Evolutionary conservation across 1,284 basidiomycete genomes (phyloP), one percentile per base, ranked within the genome.

Genomic region (Rhodotorula sp.): DNA sequence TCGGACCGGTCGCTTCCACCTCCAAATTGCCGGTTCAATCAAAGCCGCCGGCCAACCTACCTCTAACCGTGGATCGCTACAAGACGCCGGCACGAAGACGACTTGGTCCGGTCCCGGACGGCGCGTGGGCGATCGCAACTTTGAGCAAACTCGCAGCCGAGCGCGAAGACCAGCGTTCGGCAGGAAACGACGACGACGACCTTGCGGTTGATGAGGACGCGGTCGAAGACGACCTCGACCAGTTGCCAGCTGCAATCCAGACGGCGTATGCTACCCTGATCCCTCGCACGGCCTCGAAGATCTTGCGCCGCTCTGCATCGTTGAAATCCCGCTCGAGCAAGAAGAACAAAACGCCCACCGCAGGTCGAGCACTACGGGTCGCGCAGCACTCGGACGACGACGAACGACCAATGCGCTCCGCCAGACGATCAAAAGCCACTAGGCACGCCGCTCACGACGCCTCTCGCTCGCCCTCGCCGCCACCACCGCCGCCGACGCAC

Each of bases 231-330:
- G 23, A 52, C 2, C 28, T 55, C 6, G 54, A 26, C 2, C 12
- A 28, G 54, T 26, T 55, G 10, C 54, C 54, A 4, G 26, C 26
- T 15, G 31, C 54, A 10, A 26, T 55, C n/a, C 54, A 55, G 54
- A n/a, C 26, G 15, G 54, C n/a, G 14, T 55, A 28, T 14, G 54
- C 54, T n/a, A 55, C 54, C 26, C 16, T 26, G 26, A 26, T 55
- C 8, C 28, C 54, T 55, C 54, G 54, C 14, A 55, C 54, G 14
- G 54, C 54, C n/a, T 55, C 54, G n/a, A 55, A 55, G 54, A 55
- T 55, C 26, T 26, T 55, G 14, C 23, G 7, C 7, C 50, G 50
- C 19, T 52, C 50, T 23, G 12, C 21, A 8, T n/a, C 12, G 23
- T 26, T 8, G 50, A 52, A n/a, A 23, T n/a, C 50, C n/a, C 50